Conservation (phyloP, 345 rosid genomes). For the Brassica rapa region DNA sequence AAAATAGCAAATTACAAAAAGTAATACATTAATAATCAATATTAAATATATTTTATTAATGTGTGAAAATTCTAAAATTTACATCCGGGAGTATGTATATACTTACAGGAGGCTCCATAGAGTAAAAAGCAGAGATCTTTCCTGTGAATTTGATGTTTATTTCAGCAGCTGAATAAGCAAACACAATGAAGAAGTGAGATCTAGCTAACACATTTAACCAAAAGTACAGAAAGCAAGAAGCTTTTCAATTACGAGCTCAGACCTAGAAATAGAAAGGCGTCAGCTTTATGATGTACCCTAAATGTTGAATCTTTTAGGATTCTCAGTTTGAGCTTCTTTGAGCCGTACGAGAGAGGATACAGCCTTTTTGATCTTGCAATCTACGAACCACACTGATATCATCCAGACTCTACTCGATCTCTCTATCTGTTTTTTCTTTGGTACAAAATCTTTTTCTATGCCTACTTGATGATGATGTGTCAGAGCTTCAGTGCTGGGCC, state of each 20-base stretch:
- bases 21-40: no score
- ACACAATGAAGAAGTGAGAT: constrained; percentile 16
- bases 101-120: constrained; percentile 41
- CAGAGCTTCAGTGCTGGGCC: constrained; percentile 27
- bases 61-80: no score
- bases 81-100: not conserved
- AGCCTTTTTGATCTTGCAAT: constrained; percentile 30
- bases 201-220: not conserved
- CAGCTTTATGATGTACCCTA: constrained; percentile 16
- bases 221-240: constrained; percentile 16
- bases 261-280: constrained; percentile 36
- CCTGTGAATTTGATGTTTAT: constrained; percentile 1
- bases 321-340: constrained; percentile 18
- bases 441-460: constrained; percentile 33
- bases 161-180: constrained; percentile 23
- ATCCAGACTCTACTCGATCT: constrained; percentile 27
- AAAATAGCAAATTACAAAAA: no score
- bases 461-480: constrained; percentile 28
- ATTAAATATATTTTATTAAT: no score
- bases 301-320: constrained; percentile 34
- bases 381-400: constrained; percentile 30
- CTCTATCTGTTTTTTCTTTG: not conserved
- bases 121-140: not conserved
- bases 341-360: not conserved
- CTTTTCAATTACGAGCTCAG: constrained; percentile 8